Conservation (phyloP, 345 rosid species). For the Gossypium rotundifolium region DNA sequence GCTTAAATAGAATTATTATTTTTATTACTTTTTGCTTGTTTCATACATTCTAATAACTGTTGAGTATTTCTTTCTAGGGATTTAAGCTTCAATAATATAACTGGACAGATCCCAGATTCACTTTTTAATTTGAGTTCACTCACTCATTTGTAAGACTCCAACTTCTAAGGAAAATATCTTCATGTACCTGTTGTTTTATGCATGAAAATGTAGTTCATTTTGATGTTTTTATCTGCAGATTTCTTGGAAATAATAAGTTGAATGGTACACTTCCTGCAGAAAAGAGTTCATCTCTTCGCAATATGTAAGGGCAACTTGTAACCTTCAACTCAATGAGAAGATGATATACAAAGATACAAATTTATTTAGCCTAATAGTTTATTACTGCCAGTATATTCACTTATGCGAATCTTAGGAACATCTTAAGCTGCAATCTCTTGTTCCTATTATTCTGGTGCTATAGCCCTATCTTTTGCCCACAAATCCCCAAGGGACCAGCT, state of each 20-base stretch:
- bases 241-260: constrained; percentile 50
- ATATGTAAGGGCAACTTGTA: constrained; percentile 40
- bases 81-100: constrained; percentile 53
- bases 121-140: constrained; percentile 39
- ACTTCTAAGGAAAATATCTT: not conserved
- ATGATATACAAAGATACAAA: not conserved
- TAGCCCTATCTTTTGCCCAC: not conserved
- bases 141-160: constrained; percentile 42
- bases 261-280: constrained; percentile 48
- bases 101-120: constrained; percentile 33
- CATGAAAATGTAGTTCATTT: not conserved
- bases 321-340: not conserved
- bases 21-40: not conserved
- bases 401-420: not conserved
- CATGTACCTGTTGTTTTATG: not conserved
- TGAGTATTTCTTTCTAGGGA: constrained; percentile 31
- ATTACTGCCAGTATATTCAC: not conserved
- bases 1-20: not conserved
- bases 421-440: not conserved
- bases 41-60: not conserved
- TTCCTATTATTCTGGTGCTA: not conserved
- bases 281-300: constrained; percentile 38
- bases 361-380: not conserved
- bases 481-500: not conserved
- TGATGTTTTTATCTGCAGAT: constrained; percentile 41